These are phyloP conservation scores for Rhodotorula sp. DNA, from an alignment of 1,284 basidiomycete species.

Conservation along the genomic window DNA sequence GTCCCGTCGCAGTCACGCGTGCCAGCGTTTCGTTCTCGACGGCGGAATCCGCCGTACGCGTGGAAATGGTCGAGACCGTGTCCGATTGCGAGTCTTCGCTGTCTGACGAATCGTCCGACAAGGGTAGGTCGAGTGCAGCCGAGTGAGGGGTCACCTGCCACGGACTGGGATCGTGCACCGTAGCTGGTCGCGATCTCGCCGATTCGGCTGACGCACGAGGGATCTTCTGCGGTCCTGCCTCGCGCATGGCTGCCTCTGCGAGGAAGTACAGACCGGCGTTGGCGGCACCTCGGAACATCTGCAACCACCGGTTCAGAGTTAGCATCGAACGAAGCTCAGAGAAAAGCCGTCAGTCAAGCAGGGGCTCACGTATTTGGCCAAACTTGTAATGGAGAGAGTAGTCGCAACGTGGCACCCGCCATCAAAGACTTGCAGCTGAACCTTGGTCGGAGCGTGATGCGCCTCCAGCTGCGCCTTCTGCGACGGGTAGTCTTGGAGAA, in stretches of 20 bases:
- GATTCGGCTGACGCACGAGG: not conserved
- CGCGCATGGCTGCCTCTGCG: constrained; percentile 2
- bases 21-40: not conserved
- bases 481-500: constrained; percentile 40
- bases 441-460: constrained; percentile 64
- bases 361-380: constrained; percentile 50
- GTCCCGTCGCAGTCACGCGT: constrained; percentile 21
- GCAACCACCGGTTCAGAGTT: not conserved
- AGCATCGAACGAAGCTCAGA: not conserved
- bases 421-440: constrained; percentile 72
- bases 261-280: constrained; percentile 44
- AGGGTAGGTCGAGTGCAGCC: not conserved
- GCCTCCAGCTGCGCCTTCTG: constrained; percentile 43
- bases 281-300: constrained; percentile 42
- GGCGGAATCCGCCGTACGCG: no score
- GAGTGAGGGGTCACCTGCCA: not conserved
- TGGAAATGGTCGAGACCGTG: not conserved
- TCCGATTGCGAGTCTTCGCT: not conserved
- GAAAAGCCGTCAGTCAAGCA: constrained; percentile 35
- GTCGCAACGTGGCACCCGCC: constrained; percentile 56
- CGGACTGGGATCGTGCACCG: not conserved
- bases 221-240: not conserved
- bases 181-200: not conserved
- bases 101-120: constrained; percentile 6
- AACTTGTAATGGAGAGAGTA: constrained; percentile 51